Percentiles rank a stretch among this genome's conserved stretches.
Conservation (phyloP, 2,329 filamentous ascomycete genomes). For the Ophiostoma populinum region DNA sequence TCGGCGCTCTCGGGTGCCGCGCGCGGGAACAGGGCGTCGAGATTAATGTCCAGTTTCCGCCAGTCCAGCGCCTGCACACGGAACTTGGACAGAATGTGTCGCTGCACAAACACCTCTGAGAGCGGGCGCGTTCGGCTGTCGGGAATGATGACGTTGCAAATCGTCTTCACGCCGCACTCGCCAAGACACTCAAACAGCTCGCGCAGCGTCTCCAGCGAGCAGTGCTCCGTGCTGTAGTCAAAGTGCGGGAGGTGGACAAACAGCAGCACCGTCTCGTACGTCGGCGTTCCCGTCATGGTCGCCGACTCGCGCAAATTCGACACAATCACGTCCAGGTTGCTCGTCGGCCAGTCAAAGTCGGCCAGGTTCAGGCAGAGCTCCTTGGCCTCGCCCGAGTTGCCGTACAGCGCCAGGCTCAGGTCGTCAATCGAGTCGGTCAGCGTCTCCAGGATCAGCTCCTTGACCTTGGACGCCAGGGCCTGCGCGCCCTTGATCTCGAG, state of each 20-base stretch:
- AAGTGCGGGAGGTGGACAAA: slow-evolving; percentile 8
- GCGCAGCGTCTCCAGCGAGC: slow-evolving; percentile 1
- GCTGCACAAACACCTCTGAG: slow-evolving; percentile 3
- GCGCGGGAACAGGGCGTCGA: not conserved
- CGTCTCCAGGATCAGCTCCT: too few species aligned
- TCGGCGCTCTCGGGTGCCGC: not conserved
- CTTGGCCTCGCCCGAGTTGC: too few species aligned
- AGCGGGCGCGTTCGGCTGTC: slow-evolving; percentile 5
- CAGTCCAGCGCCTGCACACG: slow-evolving; percentile 6
- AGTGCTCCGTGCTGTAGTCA: slow-evolving; percentile 4
- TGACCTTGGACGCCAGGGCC: too few species aligned
- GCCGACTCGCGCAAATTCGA: too few species aligned
- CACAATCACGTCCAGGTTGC: too few species aligned
- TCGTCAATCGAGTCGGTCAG: too few species aligned
- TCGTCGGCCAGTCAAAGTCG: too few species aligned
- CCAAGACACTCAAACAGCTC: slow-evolving; percentile 6
- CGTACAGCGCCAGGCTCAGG: too few species aligned
- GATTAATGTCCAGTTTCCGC: slow-evolving; percentile 7
- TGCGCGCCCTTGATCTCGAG: too few species aligned
- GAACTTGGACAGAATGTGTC: slow-evolving; percentile 4
- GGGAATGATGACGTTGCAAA: slow-evolving; percentile 3
- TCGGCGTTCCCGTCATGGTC: too few species aligned
- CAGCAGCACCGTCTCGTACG: too few species aligned
- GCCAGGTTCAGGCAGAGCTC: too few species aligned
- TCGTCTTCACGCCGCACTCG: not conserved